Evolutionary conservation across 108 stramenopile genomes (phyloP), one percentile per base, ranked within the genome.

Genomic region (Cyclotella atomus): DNA sequence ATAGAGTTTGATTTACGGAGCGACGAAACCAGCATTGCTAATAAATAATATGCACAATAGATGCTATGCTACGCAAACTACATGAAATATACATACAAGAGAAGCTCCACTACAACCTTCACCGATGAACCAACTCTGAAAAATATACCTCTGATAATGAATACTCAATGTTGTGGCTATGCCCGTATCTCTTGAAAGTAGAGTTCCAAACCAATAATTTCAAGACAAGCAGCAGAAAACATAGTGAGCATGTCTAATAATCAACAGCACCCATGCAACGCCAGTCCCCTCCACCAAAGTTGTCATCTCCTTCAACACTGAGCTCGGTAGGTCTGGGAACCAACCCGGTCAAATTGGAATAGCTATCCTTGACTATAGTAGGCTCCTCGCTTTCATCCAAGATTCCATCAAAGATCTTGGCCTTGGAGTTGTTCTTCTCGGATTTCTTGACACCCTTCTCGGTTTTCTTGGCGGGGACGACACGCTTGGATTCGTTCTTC

Each of bases 251-350:
- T 21, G 17, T 52, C 50, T 23, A 60, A 27, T 60, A 60, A 60
- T 60, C 59, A 15, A 60, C 36, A 20, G 59, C 59, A 7, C 59
- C 59, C n/a, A 36, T 7, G 59, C 59, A 60, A 3, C 59, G 10
- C 59, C 59, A 60, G 34, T 60, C 59, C n/a, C 59, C 36, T 38
- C 59, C 59, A 23, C 28, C 54, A 55, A 55, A 55, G 28, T 57
- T 17, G 20, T 60, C 59, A 60, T 60, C 59, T 36, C 7, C 59
- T 4, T 38, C 34, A 34, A 60, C 20, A 2, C 36, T 60, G 1
- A 8, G 6, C 28, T 56, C 59, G 4, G 8, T 7, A 2, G 59
- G 35, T n/a, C 19, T 34, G 34, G 7, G 36, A 36, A 60, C 34
- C 34, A 60, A 60, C 3, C 59, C 59, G 35, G 25, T 19, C 2